Base-by-base conservation (phyloP, 2,329 filamentous ascomycete genomes). In the Hymenoscyphus albidus region DNA sequence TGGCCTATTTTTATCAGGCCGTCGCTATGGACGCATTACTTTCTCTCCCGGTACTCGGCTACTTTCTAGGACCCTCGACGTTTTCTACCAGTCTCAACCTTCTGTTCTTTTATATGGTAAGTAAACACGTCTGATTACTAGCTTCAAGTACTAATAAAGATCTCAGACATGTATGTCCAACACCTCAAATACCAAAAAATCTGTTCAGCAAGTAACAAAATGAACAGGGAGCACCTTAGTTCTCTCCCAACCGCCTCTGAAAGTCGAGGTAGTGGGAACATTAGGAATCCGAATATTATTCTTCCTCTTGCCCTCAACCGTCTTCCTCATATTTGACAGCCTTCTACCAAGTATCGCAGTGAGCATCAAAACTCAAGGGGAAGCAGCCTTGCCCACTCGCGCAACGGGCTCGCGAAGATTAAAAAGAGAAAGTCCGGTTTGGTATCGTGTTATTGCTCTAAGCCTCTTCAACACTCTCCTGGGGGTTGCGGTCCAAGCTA, bases 91-190 rank as follows among this genome's bases (percentile, higher is more conserved):
- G 88, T 0, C 81, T 96, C 68, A 97, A 95, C 76, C 79, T 96
- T 31, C 80, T 96, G 67, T 93, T 96, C 80, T 95, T 97, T 77
- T 94, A 93, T 76, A 85, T 96, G 79, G 94, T 91, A 71, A 96
- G 92, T 31, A 2, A 12, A 13, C 22, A 39, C 2, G 5, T 31
- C 9, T 13, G 5, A 18, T 32, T 39, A 18, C 1, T 18, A 10
- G 27, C 12, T 54, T 51, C 6, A 12, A 3, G 39, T 35, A 91
- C 62, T 68, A 59, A 70, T 61, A 57, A 3, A 51, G 44, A 5
- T n/a, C 62, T 40, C 31, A 72, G 71, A 94, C 91, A 70, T 97
- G 93, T 61, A 64, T 27, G 48, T 56, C 61, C 9, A 32, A 1
- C 35, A 14, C 32, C 2, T 7, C 9, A 10, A 35, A 35, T 31